A percentile compares a stretch with the other conserved stretches of the same genome.
Conservation (phyloP, 2,329 filamentous ascomycete species). For the Aspergillus bombycis region DNA sequence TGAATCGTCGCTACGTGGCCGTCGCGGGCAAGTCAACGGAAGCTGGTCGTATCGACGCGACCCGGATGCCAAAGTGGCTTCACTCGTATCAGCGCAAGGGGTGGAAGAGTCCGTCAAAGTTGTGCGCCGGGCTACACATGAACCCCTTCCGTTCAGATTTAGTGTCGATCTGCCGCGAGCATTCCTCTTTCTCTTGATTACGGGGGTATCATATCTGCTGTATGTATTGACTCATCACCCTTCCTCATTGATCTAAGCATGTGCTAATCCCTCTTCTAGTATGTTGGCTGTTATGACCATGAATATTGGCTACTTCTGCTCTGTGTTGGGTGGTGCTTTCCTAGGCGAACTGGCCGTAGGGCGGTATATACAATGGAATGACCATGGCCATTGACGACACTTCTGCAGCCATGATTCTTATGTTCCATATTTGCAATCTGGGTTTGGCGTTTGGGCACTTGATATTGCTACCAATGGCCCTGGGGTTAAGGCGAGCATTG, state of each 20-base stretch:
- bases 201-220: slow-evolving; percentile 83
- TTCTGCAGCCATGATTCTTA: neutral
- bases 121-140: slow-evolving; percentile 60
- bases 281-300: slow-evolving; percentile 93
- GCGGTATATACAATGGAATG: slow-evolving; percentile 59
- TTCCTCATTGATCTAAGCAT: neutral
- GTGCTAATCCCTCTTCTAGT: slow-evolving; percentile 48
- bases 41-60: slow-evolving; percentile 62
- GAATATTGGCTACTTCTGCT: slow-evolving; percentile 83
- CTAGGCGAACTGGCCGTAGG: slow-evolving; percentile 83
- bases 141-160: slow-evolving; percentile 73
- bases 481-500: neutral
- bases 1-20: slow-evolving; percentile 75
- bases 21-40: slow-evolving; percentile 67
- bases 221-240: slow-evolving; percentile 55
- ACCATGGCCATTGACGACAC: slow-evolving; percentile 30
- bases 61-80: slow-evolving; percentile 65
- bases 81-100: slow-evolving; percentile 72
- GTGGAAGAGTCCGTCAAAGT: slow-evolving; percentile 80
- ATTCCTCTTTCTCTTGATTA: slow-evolving; percentile 68
- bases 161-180: slow-evolving; percentile 78
- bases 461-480: neutral
- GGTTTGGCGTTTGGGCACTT: neutral
- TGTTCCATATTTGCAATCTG: neutral
- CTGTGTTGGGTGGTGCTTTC: slow-evolving; percentile 77